These are phyloP conservation scores for Trametes villosa DNA, from an alignment of 768 basidiomycete genomes.

Conservation along the genomic window DNA sequence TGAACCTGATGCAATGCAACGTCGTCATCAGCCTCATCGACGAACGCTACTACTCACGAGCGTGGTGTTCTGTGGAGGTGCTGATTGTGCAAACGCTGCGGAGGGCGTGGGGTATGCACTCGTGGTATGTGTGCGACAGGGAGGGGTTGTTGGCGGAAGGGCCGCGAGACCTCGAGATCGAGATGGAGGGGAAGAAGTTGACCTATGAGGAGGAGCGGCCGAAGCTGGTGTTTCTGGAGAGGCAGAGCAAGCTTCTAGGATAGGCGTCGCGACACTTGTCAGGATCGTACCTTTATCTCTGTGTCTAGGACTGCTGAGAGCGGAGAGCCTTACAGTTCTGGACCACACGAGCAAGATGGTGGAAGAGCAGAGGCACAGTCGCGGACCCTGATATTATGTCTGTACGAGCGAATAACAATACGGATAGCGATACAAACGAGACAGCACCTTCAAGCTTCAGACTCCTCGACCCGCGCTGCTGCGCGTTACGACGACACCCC, in stretches of 20 bases:
- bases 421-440: conserved; percentile 16
- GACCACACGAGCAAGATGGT: too few species aligned
- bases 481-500: conserved; percentile 10
- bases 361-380: too few species aligned
- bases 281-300: too few species aligned
- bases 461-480: neutral
- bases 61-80: conserved; percentile 1
- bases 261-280: too few species aligned
- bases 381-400: neutral
- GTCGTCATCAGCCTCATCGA: neutral
- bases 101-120: neutral
- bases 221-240: neutral
- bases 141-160: neutral
- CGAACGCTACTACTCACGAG: conserved; percentile 1
- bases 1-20: neutral
- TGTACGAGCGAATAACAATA: conserved; percentile 14
- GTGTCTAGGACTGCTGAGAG: too few species aligned
- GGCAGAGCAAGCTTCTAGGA: neutral
- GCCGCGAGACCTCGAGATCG: neutral
- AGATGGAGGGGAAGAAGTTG: neutral
- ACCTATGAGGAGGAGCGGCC: neutral
- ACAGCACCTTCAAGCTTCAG: conserved; percentile 3
- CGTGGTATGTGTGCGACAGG: neutral
- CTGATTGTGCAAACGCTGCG: neutral
- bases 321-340: too few species aligned